These are phyloP conservation scores for Volvariella surrecta DNA, from an alignment of 1,284 basidiomycete species.

Conservation along the genomic window DNA sequence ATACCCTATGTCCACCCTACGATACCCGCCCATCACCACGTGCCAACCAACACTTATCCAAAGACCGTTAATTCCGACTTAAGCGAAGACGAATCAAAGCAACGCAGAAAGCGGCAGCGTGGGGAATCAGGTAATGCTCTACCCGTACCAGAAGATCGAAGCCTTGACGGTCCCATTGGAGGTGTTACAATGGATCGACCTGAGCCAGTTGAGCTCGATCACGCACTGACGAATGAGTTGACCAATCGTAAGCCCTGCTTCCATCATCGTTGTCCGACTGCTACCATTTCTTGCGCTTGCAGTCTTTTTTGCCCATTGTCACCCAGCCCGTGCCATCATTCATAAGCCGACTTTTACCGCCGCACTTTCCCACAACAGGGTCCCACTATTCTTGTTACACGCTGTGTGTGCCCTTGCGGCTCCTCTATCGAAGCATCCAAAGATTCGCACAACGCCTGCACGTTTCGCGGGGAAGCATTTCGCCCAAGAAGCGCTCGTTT, in stretches of 20 bases:
- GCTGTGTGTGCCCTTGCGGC: constrained; percentile 71
- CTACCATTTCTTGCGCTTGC: constrained; percentile 10
- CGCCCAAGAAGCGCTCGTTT: constrained; percentile 53
- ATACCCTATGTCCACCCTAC: constrained; percentile 15
- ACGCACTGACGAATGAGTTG: constrained; percentile 58
- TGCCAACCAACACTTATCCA: constrained; percentile 11
- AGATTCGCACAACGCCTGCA: constrained; percentile 44
- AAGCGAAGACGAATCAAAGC: constrained; percentile 22
- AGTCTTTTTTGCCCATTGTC: constrained; percentile 79
- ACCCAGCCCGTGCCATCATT: constrained; percentile 64
- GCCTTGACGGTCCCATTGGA: constrained; percentile 25
- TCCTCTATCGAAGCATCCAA: constrained; percentile 58
- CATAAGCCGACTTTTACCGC: constrained; percentile 69
- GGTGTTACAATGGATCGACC: constrained; percentile 26
- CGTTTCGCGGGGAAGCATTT: constrained; percentile 65
- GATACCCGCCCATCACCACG: constrained; percentile 14
- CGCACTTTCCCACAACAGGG: constrained; percentile 49
- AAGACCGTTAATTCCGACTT: constrained; percentile 14
- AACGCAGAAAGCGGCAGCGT: constrained; percentile 28
- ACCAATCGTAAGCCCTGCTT: constrained; percentile 48
- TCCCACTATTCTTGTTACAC: constrained; percentile 61
- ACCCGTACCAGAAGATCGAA: constrained; percentile 25
- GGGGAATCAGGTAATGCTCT: constrained; percentile 21
- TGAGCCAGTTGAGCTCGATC: constrained; percentile 42
- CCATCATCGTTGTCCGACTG: constrained; percentile 8